These are phyloP conservation scores for Lenwebbia sp. DNA, from an alignment of 345 rosid genomes.

Conservation along the genomic window DNA sequence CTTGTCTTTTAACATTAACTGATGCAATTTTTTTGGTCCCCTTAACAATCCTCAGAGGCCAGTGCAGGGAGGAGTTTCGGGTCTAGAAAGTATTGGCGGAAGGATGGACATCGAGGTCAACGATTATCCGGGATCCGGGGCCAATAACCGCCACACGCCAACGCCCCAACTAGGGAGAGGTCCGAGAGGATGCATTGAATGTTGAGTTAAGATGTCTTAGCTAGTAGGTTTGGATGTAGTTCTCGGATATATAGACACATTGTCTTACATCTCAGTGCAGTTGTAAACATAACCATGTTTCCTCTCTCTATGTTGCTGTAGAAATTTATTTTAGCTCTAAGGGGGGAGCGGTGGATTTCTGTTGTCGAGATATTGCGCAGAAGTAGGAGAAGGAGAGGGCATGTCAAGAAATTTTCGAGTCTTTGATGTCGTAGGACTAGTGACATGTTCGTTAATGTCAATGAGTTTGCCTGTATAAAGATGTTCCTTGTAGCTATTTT, in stretches of 20 bases:
- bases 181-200: slow-evolving; percentile 18
- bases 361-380: neutral
- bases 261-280: neutral
- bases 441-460: neutral
- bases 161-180: slow-evolving; percentile 17
- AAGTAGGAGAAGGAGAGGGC: neutral
- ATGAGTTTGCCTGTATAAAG: neutral
- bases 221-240: neutral
- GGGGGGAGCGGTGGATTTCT: neutral
- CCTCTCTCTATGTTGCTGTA: neutral
- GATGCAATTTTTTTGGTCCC: neutral
- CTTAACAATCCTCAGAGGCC: neutral
- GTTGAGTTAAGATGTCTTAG: slow-evolving; percentile 3
- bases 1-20: neutral
- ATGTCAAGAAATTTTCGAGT: neutral
- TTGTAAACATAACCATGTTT: neutral
- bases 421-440: neutral
- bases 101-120: slow-evolving; percentile 34
- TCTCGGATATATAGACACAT: neutral
- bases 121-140: slow-evolving; percentile 74
- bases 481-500: neutral
- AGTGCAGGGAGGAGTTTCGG: neutral
- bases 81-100: neutral
- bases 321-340: neutral
- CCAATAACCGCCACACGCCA: slow-evolving; percentile 78